Evolutionary conservation across 345 rosid species (phyloP), one percentile per base, ranked within the genome.

Genomic region (Hibiscus tridactylites): DNA sequence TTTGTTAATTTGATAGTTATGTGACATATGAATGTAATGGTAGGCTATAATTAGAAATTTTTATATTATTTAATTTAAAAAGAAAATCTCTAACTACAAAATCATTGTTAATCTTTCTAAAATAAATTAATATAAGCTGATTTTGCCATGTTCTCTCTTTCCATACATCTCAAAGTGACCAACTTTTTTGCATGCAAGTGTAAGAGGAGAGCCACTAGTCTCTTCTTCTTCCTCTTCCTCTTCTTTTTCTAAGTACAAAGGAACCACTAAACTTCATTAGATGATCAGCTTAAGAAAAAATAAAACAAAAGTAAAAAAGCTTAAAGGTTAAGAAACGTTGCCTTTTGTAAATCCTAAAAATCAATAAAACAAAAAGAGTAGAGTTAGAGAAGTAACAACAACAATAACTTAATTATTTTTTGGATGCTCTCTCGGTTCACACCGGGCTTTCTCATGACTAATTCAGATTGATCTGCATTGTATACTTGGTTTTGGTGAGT

Each of bases 291-390:
- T 21, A 21, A 46, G 33, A 31, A 35, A 28, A 53, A 58, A 31
- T 53, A 71, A 81, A 2, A 39, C 1, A 0, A 19, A 19, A 19
- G 26, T 7, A 57, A 57, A 57, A 75, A 81, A 78, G 79, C 85
- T 85, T 85, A 73, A 71, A 74, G 79, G 77, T 78, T 79, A 85
- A 85, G 87, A 75, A 39, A 39, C 44, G 1, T 39, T 3, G 1
- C 74, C 83, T 76, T 77, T 77, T 74, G 82, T 59, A 70, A 85
- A 81, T 83, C 85, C 85, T 85, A 39, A 8, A 83, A 85, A 87
- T 85, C 79, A 74, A 83, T 31, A 79, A 82, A 83, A 85, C 86
- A 82, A 86, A 87, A 81, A 87, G 86, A 82, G 82, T 74, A 71
- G 9, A 21, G 65, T 21, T 13, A 33, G 44, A 39, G 69, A 63